These are phyloP conservation scores for Cutaneotrichosporon spelunceum DNA, from an alignment of 1,284 basidiomycete genomes.

Conservation along the genomic window DNA sequence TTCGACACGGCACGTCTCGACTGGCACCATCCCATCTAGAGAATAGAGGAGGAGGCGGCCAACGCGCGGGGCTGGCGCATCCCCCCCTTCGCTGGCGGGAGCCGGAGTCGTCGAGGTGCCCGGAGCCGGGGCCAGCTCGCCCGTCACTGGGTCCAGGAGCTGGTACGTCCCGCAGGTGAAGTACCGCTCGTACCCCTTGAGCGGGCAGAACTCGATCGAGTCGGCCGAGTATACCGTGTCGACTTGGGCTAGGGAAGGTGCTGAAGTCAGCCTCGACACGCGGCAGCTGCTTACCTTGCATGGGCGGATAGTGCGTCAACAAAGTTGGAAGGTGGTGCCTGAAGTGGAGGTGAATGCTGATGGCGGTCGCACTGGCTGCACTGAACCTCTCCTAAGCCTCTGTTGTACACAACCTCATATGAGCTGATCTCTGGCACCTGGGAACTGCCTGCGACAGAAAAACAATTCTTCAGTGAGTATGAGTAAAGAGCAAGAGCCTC, in stretches of 20 bases:
- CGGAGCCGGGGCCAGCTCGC: conserved; percentile 10
- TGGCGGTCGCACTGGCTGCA: no score
- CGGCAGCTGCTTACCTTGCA: neutral
- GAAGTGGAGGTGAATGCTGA: neutral
- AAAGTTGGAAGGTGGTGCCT: neutral
- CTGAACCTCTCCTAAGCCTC: no score
- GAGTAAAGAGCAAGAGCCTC: no score
- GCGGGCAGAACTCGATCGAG: conserved; percentile 82
- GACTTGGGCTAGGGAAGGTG: conserved; percentile 41
- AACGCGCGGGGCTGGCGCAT: conserved; percentile 53
- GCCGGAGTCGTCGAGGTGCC: no score
- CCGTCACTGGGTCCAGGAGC: conserved; percentile 47
- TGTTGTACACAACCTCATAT: no score
- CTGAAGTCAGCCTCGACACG: neutral
- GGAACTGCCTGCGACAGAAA: no score
- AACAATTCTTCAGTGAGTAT: no score
- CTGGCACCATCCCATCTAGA: conserved; percentile 21
- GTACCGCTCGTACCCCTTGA: conserved; percentile 59
- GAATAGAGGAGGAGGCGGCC: conserved; percentile 44
- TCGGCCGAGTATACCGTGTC: conserved; percentile 84
- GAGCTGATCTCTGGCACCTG: no score
- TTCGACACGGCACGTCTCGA: conserved; percentile 65
- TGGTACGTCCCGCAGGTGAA: conserved; percentile 88
- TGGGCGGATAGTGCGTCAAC: neutral
- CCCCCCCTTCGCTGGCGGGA: conserved; percentile 32